Evolutionary conservation across 1,284 basidiomycete species (phyloP).

Genomic region (Ceratobasidium sp.): DNA sequence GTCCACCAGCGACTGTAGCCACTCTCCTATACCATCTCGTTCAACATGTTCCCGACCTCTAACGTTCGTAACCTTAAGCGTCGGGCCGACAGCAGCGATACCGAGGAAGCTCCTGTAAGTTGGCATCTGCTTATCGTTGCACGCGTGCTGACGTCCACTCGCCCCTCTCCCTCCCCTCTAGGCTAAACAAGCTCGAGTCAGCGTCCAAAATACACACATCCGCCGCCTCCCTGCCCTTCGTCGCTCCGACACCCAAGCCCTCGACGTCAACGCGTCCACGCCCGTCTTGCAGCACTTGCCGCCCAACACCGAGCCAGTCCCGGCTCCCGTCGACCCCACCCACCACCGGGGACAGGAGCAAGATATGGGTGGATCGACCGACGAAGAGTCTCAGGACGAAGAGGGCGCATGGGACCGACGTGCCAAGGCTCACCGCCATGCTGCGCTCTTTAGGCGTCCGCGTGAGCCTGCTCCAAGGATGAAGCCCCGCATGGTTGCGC

Average conservation of each 20-base stretch:
- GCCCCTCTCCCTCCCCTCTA: not conserved
- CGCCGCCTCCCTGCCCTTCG: slow-evolving; percentile 25
- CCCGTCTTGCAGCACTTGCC: slow-evolving; percentile 14
- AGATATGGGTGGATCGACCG: slow-evolving; percentile 16
- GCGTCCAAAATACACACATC: slow-evolving; percentile 1
- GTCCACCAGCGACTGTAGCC: not conserved
- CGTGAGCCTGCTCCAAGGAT: slow-evolving; percentile 2
- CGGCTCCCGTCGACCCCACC: not conserved
- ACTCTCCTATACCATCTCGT: not conserved
- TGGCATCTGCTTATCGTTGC: not conserved
- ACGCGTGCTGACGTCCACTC: not conserved
- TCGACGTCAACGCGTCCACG: slow-evolving; percentile 2
- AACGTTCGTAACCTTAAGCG: slow-evolving; percentile 6
- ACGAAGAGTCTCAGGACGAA: slow-evolving; percentile 29
- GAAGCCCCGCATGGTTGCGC: not conserved
- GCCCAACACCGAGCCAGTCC: not conserved
- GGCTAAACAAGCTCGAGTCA: slow-evolving; percentile 21
- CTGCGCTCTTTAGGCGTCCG: slow-evolving; percentile 3
- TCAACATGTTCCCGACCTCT: not conserved
- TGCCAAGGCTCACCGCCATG: slow-evolving; percentile 25
- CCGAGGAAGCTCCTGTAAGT: not conserved
- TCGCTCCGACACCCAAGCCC: slow-evolving; percentile 15
- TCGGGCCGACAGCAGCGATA: not conserved
- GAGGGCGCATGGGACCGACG: slow-evolving; percentile 26
- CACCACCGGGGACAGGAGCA: not conserved